These are phyloP conservation scores for Cytospora paraplurivora DNA, from an alignment of 2,329 filamentous ascomycete species.

Conservation along the genomic window DNA sequence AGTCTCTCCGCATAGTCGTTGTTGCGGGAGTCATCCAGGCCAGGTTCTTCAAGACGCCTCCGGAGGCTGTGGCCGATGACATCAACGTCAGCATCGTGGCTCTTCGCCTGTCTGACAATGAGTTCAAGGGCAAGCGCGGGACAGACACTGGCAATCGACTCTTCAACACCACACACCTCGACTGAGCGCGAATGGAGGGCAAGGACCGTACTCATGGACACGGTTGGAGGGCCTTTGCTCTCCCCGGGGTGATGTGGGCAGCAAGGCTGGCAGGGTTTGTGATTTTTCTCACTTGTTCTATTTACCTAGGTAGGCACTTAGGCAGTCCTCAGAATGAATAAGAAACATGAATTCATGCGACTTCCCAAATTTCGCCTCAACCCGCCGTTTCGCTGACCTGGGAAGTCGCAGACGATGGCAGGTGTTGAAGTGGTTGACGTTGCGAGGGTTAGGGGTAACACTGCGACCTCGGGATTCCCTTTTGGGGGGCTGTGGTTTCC, in stretches of 20 bases:
- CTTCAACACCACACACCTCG: conserved; percentile 58
- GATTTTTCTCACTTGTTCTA: neutral
- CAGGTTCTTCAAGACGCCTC: conserved; percentile 31
- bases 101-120: conserved; percentile 58
- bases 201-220: neutral
- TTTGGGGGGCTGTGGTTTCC: neutral
- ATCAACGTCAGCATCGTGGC: conserved; percentile 48
- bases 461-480: no score
- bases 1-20: conserved; percentile 51
- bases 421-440: neutral
- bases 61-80: conserved; percentile 32
- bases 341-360: no score
- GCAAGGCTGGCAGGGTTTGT: neutral
- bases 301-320: no score
- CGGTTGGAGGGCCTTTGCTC: neutral
- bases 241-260: neutral
- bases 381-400: no score
- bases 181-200: conserved; percentile 25
- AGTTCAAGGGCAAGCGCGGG: conserved; percentile 52
- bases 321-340: neutral
- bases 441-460: conserved; percentile 2
- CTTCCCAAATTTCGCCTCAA: no score
- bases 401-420: neutral
- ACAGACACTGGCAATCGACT: conserved; percentile 63
- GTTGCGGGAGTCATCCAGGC: conserved; percentile 58